These are phyloP conservation scores for Kurtzmaniella quercitrusa DNA, from an alignment of 1,139 yeast genomes.

Conservation along the genomic window DNA sequence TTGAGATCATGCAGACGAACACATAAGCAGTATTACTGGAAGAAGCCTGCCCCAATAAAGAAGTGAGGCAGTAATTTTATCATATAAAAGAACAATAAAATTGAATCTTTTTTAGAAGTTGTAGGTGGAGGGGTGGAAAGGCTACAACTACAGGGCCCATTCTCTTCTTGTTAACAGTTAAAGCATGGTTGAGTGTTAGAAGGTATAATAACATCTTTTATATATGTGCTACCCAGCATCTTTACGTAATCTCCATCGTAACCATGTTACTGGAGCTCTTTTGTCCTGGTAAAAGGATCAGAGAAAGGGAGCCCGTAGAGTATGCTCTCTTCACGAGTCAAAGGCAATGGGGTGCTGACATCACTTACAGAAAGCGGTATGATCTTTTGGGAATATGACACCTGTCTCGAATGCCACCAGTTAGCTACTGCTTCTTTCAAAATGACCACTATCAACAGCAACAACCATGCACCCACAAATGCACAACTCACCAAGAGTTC, in stretches of 20 bases:
- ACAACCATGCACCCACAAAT: constrained; percentile 7
- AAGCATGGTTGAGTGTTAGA: too few species aligned
- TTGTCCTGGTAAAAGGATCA: background rate
- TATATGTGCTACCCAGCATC: too few species aligned
- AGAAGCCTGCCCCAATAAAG: constrained; percentile 58
- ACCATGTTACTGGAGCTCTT: background rate
- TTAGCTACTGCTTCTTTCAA: background rate
- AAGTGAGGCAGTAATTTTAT: constrained; percentile 14
- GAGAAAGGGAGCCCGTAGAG: background rate
- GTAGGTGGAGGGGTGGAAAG: too few species aligned
- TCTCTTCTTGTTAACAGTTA: too few species aligned
- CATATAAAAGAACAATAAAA: background rate
- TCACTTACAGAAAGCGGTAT: background rate
- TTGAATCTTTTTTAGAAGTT: background rate
- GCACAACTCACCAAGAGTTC: background rate
- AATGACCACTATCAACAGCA: constrained; percentile 40
- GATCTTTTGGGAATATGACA: background rate
- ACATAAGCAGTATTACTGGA: constrained; percentile 91
- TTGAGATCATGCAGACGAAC: constrained; percentile 87
- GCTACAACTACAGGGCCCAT: too few species aligned
- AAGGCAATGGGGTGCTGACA: background rate
- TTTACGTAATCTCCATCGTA: too few species aligned
- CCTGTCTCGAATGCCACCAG: background rate
- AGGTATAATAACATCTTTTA: too few species aligned
- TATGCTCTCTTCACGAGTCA: background rate